Evolutionary conservation across 2,329 filamentous ascomycete genomes (phyloP), one percentile per base, ranked within the genome.

Genomic region (Venturia carpophila): DNA sequence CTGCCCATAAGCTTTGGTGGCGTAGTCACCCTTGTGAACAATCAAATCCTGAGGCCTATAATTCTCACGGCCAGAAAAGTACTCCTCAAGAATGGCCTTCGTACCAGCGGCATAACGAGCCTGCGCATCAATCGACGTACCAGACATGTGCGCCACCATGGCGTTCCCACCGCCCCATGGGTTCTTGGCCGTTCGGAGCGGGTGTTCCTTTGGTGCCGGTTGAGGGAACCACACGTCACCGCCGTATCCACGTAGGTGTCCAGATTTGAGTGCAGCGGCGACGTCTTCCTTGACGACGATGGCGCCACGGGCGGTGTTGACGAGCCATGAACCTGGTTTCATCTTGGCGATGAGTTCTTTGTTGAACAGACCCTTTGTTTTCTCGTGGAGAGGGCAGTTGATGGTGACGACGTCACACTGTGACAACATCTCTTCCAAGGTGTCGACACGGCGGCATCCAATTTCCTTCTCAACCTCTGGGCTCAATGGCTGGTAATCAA

Each of bases 271-370:
- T 62, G 94, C 94, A 37, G 89, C 92, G 68, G 94, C 94, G 66
- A 99, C 94, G 72, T 97, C 94, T 81, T 97, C 93, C 87, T 97
- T 97, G 81, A 97, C 93, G 72, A 99, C 92, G 76, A 99, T 99
- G 79, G 94, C 94, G 74, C 94, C 94, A 78, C 94, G 94, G 71
- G 94, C 94, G 42, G 94, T 99, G 88, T 99, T 99, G 82, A 99
- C 82, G 76, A 99, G 89, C 91, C 94, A 97, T 49, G 92, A 89
- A 73, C 92, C 89, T 78, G 88, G 89, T 90, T 97, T 97, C 94
- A 97, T 99, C 90, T 97, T 97, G 79, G 87, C 83, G 76, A 97
- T 93, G 73, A 97, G 84, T 61, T 97, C 91, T 88, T 97, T 97
- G 88, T 97, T 96, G 85, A 97, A 97, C 69, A 99, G 80, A 71